A percentile compares a stretch with the other conserved stretches of the same genome.
phyloP scores from a whole-genome alignment of 108 stramenopile genomes.

The Cyclostephanos invisitatus region DNA sequence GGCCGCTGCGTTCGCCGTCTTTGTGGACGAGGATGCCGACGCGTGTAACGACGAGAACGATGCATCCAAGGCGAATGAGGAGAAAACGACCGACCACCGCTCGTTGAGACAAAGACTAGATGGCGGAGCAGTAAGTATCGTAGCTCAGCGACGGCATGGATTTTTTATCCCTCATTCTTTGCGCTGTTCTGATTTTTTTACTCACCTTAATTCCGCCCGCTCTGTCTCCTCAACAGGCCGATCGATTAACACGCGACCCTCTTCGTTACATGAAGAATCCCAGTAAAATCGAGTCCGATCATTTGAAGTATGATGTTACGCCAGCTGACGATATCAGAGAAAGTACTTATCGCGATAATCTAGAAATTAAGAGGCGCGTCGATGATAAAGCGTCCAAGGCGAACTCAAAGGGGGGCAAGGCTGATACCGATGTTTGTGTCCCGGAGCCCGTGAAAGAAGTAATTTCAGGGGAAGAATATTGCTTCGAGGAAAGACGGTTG shows the following conservation, averaged over 20 bases:
- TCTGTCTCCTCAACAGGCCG: constrained; percentile 40
- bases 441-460: constrained; percentile 55
- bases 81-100: constrained; percentile 58
- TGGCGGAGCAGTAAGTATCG: constrained; percentile 70
- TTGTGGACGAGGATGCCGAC: constrained; percentile 77
- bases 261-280: constrained; percentile 75
- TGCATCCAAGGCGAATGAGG: constrained; percentile 25
- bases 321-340: constrained; percentile 13
- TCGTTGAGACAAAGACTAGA: constrained; percentile 70
- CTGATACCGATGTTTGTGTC: constrained; percentile 14
- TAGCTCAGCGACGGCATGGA: neutral
- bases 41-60: constrained; percentile 24
- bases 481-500: constrained; percentile 75
- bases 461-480: constrained; percentile 59
- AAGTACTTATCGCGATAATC: neutral
- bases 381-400: neutral
- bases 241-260: constrained; percentile 70
- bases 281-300: constrained; percentile 52
- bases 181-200: neutral
- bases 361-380: constrained; percentile 5
- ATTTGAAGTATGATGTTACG: constrained; percentile 34
- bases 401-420: constrained; percentile 23
- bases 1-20: constrained; percentile 67
- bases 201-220: neutral
- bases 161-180: constrained; percentile 6